Evolutionary conservation across 306 rosid species (phyloP).

Genomic region (Gastrolobium bilobum): DNA sequence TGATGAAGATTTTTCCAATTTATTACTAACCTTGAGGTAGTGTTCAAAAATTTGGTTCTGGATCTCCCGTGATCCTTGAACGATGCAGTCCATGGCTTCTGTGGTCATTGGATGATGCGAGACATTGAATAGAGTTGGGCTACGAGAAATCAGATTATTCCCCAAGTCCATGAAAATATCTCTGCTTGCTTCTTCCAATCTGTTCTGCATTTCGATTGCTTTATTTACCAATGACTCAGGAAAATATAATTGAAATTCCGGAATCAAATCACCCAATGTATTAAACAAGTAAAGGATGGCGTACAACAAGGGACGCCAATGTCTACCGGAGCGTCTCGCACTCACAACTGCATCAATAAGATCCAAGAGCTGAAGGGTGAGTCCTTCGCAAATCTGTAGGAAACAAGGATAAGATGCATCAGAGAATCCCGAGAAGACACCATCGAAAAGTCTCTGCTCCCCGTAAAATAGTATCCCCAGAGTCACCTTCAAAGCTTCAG

Average conservation of each 20-base stretch:
- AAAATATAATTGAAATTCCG: conserved; percentile 60
- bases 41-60: background rate
- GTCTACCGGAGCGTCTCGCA: conserved; percentile 57
- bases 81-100: background rate
- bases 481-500: conserved; percentile 60
- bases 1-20: conserved; percentile 45
- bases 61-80: background rate
- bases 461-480: conserved; percentile 72
- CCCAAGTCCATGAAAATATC: conserved; percentile 40
- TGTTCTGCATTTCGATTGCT: background rate
- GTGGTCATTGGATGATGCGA: background rate
- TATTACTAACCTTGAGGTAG: conserved; percentile 42
- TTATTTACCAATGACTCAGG: conserved; percentile 48
- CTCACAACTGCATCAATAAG: conserved; percentile 59
- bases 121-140: background rate
- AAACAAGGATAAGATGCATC: conserved; percentile 67
- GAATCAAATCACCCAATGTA: conserved; percentile 62
- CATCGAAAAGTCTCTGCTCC: conserved; percentile 70
- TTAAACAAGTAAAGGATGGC: conserved; percentile 60
- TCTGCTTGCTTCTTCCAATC: conserved; percentile 1
- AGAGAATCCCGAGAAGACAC: conserved; percentile 66
- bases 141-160: conserved; percentile 57
- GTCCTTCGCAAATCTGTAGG: conserved; percentile 69
- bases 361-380: conserved; percentile 66
- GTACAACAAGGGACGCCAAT: conserved; percentile 46